A percentile compares a stretch with the other conserved stretches of the same genome.
These are phyloP conservation scores for Malassezia dermatis DNA, from an alignment of 1,284 basidiomycete species.

Conservation along the genomic window DNA sequence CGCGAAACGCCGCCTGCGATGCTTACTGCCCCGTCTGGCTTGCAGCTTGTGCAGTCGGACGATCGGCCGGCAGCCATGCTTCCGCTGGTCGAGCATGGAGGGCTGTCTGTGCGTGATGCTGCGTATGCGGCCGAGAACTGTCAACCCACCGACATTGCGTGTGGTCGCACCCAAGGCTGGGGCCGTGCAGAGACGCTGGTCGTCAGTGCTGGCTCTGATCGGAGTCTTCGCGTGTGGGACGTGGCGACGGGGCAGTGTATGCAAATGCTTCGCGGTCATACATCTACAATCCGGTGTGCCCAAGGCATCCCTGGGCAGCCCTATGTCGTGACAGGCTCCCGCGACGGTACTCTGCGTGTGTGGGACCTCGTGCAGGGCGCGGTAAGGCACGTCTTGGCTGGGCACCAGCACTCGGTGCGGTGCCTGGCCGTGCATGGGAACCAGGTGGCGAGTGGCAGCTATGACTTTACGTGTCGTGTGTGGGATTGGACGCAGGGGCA, in stretches of 20 bases:
- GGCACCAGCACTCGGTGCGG: constrained; percentile 73
- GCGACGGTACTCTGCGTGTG: constrained; percentile 66
- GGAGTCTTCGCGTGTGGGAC: constrained; percentile 83
- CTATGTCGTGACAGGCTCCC: constrained; percentile 76
- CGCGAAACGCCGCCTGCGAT: not conserved
- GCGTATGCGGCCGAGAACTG: constrained; percentile 1
- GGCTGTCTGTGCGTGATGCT: constrained; percentile 8
- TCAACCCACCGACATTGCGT: constrained; percentile 10
- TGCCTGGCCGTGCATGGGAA: constrained; percentile 78
- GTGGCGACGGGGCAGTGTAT: constrained; percentile 70
- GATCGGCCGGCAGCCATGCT: constrained; percentile 4
- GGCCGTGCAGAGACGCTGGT: constrained; percentile 61
- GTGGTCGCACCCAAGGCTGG: constrained; percentile 55
- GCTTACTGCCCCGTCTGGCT: not conserved
- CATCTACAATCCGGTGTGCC: constrained; percentile 81
- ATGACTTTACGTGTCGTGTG: constrained; percentile 59
- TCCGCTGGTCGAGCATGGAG: not conserved
- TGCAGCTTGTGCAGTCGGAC: constrained; percentile 2
- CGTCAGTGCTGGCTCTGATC: constrained; percentile 86
- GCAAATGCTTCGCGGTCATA: constrained; percentile 71
- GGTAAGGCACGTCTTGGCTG: constrained; percentile 61
- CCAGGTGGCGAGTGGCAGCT: constrained; percentile 73
- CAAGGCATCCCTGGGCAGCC: constrained; percentile 77
- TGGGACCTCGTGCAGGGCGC: constrained; percentile 82
- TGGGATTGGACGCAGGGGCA: constrained; percentile 50